These are phyloP conservation scores for Penicillium nordicum DNA, from an alignment of 2,329 filamentous ascomycete species.

Conservation along the genomic window DNA sequence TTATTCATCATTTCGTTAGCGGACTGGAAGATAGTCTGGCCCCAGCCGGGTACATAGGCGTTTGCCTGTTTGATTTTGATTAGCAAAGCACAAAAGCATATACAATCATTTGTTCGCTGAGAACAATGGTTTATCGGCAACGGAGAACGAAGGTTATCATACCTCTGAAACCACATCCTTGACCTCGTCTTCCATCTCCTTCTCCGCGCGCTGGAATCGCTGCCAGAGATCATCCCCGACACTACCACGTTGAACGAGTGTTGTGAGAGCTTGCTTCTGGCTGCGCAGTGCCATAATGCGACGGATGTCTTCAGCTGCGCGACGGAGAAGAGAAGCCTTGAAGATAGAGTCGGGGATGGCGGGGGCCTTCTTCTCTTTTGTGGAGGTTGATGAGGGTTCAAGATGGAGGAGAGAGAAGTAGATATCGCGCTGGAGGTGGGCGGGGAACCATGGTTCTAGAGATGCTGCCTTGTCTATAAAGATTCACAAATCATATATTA, in stretches of 20 bases:
- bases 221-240: constrained; percentile 97
- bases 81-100: constrained; percentile 17
- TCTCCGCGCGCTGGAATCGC: constrained; percentile 84
- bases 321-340: constrained; percentile 80
- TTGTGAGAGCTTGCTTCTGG: constrained; percentile 81
- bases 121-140: background rate
- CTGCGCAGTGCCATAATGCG: constrained; percentile 84
- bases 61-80: constrained; percentile 65
- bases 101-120: background rate
- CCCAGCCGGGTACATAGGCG: constrained; percentile 83
- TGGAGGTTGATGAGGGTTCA: constrained; percentile 48
- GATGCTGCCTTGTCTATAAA: constrained; percentile 66
- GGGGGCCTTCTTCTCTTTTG: constrained; percentile 63
- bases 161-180: constrained; percentile 93
- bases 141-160: constrained; percentile 26
- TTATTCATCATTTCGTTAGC: constrained; percentile 95
- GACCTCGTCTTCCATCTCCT: constrained; percentile 95
- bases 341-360: constrained; percentile 78
- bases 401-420: constrained; percentile 90
- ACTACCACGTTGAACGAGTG: constrained; percentile 80
- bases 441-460: constrained; percentile 89
- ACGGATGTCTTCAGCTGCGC: constrained; percentile 89
- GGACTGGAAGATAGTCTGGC: constrained; percentile 91
- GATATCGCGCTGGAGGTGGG: constrained; percentile 87
- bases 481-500: constrained; percentile 15